Conservation (phyloP, 257 asterid species). For the Nicotiana attenuata region DNA sequence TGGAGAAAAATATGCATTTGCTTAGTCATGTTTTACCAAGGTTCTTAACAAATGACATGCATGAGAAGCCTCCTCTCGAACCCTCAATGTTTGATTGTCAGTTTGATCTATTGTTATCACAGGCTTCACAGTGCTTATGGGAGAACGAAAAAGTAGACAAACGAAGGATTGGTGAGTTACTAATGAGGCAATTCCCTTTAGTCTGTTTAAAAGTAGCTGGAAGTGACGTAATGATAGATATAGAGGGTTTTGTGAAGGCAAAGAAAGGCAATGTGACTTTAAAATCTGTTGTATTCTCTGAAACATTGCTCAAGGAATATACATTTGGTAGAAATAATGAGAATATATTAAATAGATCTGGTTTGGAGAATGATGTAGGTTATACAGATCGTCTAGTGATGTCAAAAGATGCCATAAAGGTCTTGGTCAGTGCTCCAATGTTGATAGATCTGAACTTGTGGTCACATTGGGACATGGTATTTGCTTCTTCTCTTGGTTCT, state of each 20-base stretch:
- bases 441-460: slow-evolving; percentile 66
- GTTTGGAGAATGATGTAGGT: slow-evolving; percentile 17
- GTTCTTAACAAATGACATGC: slow-evolving; percentile 35
- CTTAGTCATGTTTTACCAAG: slow-evolving; percentile 48
- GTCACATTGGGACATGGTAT: slow-evolving; percentile 85
- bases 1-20: slow-evolving; percentile 55
- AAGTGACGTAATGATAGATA: slow-evolving; percentile 28
- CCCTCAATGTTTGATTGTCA: slow-evolving; percentile 69
- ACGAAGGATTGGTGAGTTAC: slow-evolving; percentile 49
- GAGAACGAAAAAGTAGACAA: slow-evolving; percentile 37
- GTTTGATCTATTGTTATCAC: slow-evolving; percentile 62
- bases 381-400: slow-evolving; percentile 38
- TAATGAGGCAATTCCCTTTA: slow-evolving; percentile 72
- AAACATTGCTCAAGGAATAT: slow-evolving; percentile 45
- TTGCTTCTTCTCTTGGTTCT: slow-evolving; percentile 89
- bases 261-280: slow-evolving; percentile 32
- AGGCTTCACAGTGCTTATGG: slow-evolving; percentile 50
- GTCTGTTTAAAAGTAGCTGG: slow-evolving; percentile 54
- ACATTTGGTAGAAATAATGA: slow-evolving; percentile 30
- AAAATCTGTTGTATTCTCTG: slow-evolving; percentile 60
- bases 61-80: slow-evolving; percentile 44
- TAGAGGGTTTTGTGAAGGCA: slow-evolving; percentile 27
- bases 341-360: slow-evolving; percentile 23
- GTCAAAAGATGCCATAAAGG: slow-evolving; percentile 62
- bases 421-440: slow-evolving; percentile 80